phyloP scores from a whole-genome alignment of 2,329 filamentous ascomycete genomes.

The Venturia oleaginea region DNA sequence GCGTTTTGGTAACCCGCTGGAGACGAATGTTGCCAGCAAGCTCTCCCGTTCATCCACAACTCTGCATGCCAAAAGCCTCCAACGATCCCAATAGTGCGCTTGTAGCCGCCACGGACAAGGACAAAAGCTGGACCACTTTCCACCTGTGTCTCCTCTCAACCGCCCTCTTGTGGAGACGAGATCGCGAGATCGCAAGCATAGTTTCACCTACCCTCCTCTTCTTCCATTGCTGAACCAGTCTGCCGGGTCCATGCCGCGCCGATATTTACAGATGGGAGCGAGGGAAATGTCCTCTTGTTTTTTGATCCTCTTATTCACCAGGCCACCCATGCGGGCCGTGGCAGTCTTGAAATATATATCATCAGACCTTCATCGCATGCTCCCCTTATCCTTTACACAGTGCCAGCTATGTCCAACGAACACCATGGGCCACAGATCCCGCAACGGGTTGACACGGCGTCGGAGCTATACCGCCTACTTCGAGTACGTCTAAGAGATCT shows the following conservation, averaged over 20 bases:
- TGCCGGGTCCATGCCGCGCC: slow-evolving; percentile 1
- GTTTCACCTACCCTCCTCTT: slow-evolving; percentile 4
- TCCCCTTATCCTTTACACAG: neutral
- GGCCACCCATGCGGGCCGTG: neutral
- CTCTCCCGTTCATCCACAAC: neutral
- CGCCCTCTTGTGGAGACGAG: neutral
- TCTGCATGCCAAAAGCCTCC: neutral
- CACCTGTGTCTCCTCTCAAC: neutral
- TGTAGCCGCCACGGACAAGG: neutral
- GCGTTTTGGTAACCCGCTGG: neutral
- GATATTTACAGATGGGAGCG: neutral
- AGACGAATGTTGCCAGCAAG: neutral
- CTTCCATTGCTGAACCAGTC: neutral
- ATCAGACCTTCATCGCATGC: neutral
- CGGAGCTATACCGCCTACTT: neutral
- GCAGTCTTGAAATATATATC: neutral
- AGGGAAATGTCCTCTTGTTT: neutral
- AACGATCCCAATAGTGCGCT: neutral
- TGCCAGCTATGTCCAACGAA: slow-evolving; percentile 1
- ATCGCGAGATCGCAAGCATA: neutral
- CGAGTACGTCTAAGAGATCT: neutral
- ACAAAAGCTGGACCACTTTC: neutral
- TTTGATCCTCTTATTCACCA: neutral
- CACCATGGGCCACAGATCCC: neutral
- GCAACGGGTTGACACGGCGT: neutral